These are phyloP conservation scores for Penicillium odoratum DNA, from an alignment of 495 filamentous ascomycete species.

Conservation along the genomic window DNA sequence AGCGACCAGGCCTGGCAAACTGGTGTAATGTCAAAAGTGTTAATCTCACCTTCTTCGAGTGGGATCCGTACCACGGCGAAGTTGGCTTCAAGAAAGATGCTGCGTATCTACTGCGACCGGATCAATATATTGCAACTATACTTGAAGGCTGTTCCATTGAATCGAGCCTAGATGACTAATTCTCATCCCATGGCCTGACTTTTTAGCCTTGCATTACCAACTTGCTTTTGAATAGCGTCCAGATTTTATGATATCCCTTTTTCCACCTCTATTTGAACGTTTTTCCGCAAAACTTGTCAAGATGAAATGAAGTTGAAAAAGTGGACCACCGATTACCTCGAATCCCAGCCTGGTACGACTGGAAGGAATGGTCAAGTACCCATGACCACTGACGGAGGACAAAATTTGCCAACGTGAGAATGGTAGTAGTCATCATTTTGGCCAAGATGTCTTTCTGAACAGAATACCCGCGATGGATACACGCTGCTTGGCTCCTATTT, in stretches of 20 bases:
- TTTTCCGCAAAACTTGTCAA: too few relatives aligned
- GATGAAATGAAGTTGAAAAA: background rate
- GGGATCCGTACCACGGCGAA: slow-evolving; percentile 26
- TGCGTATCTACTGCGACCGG: slow-evolving; percentile 37
- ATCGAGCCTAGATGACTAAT: slow-evolving; percentile 17
- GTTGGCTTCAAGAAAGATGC: slow-evolving; percentile 26
- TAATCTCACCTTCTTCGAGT: slow-evolving; percentile 24
- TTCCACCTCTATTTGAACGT: too few relatives aligned
- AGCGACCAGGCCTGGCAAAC: slow-evolving; percentile 16
- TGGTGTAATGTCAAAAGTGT: slow-evolving; percentile 31
- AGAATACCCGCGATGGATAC: background rate
- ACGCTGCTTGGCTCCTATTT: background rate
- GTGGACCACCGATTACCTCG: slow-evolving; percentile 33
- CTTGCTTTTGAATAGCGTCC: too few relatives aligned
- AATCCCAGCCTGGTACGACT: slow-evolving; percentile 49
- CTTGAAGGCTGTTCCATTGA: slow-evolving; percentile 13
- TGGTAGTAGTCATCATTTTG: background rate
- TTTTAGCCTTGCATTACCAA: background rate
- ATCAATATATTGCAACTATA: slow-evolving; percentile 38
- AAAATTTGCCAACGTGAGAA: background rate
- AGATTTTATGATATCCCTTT: too few relatives aligned
- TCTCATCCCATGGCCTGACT: slow-evolving; percentile 8
- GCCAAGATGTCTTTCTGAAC: background rate
- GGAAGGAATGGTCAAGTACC: slow-evolving; percentile 46
- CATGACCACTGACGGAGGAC: slow-evolving; percentile 29